Base-by-base conservation (phyloP, 768 basidiomycete species). In the Tephrocybe sp. region DNA sequence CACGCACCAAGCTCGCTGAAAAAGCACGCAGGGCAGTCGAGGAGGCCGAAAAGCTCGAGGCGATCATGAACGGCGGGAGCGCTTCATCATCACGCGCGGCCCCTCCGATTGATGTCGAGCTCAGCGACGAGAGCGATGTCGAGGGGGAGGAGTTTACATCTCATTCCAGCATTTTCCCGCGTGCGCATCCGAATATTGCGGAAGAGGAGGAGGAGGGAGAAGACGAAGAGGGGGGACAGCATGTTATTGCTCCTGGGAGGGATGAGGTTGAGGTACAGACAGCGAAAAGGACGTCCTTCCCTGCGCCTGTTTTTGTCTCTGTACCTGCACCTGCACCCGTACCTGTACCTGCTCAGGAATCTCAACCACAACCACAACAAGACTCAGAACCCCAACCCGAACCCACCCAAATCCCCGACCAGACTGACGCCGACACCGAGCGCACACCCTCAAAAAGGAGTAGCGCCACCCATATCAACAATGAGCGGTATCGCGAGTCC, bases 101-200 rank as follows among this genome's bases (percentile, higher is more conserved):
- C 12, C 87, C 85, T 6, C 88, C 89, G 3, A 88, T 89, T 39
- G 77, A 84, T 22, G 82, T 86, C 22, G 87, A 90, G 61, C 48
- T 89, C 59, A 89, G 87, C 57, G 89, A 90, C 63, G 87, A 89
- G 64, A 89, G 88, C 56, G 89, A 88, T n/a, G 76, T 60, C 17
- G 85, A 87, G 49, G 80, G 78, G 0, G 79, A 70, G 5, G 68
- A 67, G 6, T 76, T 65, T 53, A 70, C 73, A 38, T 62, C 62
- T 36, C 69, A 57, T 66, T 67, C 72, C 52, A 68, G 55, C 48
- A 65, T 57, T 5, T 64, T 71, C 43, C 68, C 69, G 46, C 67
- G 78, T 42, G 70, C 70, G 3, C 82, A 87, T 58, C 77, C 83
- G 13, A 73, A 80, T 55, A 89, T 88, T 20, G 71, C 79, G 16